phyloP scores from a whole-genome alignment of 306 rosid species.

The Trifolium pratense region DNA sequence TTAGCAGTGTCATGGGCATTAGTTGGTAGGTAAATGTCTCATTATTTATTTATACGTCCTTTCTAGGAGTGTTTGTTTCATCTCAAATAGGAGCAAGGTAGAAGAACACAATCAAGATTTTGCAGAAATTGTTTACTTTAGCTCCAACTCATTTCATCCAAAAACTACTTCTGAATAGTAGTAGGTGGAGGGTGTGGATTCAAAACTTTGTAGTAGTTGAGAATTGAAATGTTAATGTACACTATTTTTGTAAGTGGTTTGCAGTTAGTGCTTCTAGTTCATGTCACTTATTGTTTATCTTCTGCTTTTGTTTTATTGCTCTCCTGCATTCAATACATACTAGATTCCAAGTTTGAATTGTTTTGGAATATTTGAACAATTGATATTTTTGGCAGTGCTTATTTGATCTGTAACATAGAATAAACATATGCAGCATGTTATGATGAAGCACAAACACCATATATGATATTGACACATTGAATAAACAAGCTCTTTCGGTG shows the following conservation, averaged over 20 bases:
- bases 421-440: background rate
- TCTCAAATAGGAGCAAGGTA: conserved; percentile 12
- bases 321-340: background rate
- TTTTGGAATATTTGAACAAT: background rate
- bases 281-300: background rate
- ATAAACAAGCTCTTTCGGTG: too few species aligned
- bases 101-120: conserved; percentile 36
- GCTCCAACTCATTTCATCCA: conserved; percentile 34
- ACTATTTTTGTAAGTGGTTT: conserved; percentile 34
- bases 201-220: conserved; percentile 37
- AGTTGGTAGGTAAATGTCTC: conserved; percentile 36
- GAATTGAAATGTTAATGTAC: conserved; percentile 42
- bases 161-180: conserved; percentile 4
- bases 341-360: background rate
- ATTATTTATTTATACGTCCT: conserved; percentile 9
- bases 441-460: background rate
- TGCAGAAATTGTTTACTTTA: conserved; percentile 27
- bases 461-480: too few species aligned
- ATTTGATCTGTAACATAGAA: background rate
- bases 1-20: conserved; percentile 12
- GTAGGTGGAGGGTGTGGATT: conserved; percentile 16
- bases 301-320: conserved; percentile 15
- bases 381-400: background rate
- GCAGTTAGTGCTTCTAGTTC: conserved; percentile 9
- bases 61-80: conserved; percentile 33